phyloP scores from a whole-genome alignment of 768 basidiomycete species.

The Tricholoma bakamatsutake region DNA sequence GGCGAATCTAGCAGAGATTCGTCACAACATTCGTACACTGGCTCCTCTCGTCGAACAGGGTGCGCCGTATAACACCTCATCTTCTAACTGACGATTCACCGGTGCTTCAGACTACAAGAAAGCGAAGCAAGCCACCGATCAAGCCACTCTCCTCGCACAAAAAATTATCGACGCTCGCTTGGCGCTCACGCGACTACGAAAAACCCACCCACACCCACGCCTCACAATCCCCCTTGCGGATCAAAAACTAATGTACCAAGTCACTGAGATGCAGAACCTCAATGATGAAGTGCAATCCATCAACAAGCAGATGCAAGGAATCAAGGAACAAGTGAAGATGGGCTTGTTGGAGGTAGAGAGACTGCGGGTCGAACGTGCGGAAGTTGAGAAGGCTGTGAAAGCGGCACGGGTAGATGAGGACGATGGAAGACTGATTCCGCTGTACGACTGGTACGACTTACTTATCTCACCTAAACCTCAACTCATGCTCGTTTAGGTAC shows the following conservation, averaged over 20 bases:
- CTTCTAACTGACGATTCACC: not conserved
- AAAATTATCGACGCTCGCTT: slow-evolving; percentile 82
- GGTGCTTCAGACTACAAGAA: slow-evolving; percentile 50
- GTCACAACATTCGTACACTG: slow-evolving; percentile 54
- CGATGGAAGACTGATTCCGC: slow-evolving; percentile 54
- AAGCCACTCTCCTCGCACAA: slow-evolving; percentile 57
- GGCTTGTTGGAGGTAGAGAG: slow-evolving; percentile 51
- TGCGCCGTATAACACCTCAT: slow-evolving; percentile 14
- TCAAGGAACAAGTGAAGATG: slow-evolving; percentile 59
- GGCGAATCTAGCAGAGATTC: slow-evolving; percentile 50
- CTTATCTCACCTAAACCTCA: not conserved
- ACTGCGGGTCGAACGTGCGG: slow-evolving; percentile 54
- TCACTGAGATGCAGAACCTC: slow-evolving; percentile 73
- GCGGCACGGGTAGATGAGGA: slow-evolving; percentile 53
- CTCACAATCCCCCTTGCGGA: slow-evolving; percentile 73
- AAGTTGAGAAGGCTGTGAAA: slow-evolving; percentile 64
- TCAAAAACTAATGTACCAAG: slow-evolving; percentile 67
- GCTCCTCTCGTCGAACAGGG: slow-evolving; percentile 70
- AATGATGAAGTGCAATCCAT: slow-evolving; percentile 57
- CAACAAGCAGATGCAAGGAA: slow-evolving; percentile 42
- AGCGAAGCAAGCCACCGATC: slow-evolving; percentile 44
- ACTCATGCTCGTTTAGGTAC: slow-evolving; percentile 43
- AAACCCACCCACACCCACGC: slow-evolving; percentile 74
- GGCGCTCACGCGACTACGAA: slow-evolving; percentile 71
- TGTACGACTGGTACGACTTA: slow-evolving; percentile 62